Evolutionary conservation across 805 yeast species (phyloP).

Genomic region (Metschnikowia gelsemii): DNA sequence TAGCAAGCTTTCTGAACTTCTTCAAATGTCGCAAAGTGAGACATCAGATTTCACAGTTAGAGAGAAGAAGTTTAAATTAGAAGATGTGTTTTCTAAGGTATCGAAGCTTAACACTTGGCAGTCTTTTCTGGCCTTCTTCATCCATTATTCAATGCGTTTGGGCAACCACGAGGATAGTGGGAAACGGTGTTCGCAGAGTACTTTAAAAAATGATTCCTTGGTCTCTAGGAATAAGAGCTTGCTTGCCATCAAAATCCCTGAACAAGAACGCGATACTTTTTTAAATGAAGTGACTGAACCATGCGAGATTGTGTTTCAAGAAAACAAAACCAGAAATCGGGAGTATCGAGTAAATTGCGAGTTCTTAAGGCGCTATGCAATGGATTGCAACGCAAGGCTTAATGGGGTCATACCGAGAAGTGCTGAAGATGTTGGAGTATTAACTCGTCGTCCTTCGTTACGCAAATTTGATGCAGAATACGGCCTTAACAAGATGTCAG

Average conservation of each 20-base stretch:
- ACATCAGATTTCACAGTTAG: not conserved
- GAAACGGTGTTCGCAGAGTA: slow-evolving; percentile 1
- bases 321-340: slow-evolving; percentile 13
- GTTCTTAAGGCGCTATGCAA: slow-evolving; percentile 20
- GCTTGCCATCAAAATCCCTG: no score
- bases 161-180: slow-evolving; percentile 4
- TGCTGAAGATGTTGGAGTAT: slow-evolving; percentile 7
- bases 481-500: slow-evolving; percentile 12
- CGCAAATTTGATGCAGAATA: slow-evolving; percentile 3
- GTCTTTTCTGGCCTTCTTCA: slow-evolving; percentile 13
- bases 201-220: not conserved
- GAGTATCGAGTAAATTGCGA: slow-evolving; percentile 19
- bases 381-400: slow-evolving; percentile 18
- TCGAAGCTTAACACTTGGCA: slow-evolving; percentile 8
- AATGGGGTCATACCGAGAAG: slow-evolving; percentile 10
- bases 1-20: slow-evolving; percentile 8
- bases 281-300: not conserved
- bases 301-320: not conserved
- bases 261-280: slow-evolving; percentile 2
- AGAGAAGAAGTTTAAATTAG: not conserved
- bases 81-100: slow-evolving; percentile 1
- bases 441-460: slow-evolving; percentile 7
- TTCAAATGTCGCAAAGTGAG: not conserved
- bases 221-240: no score
- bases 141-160: slow-evolving; percentile 10